These are phyloP conservation scores for Suillus discolor DNA, from an alignment of 768 basidiomycete species.

Conservation along the genomic window DNA sequence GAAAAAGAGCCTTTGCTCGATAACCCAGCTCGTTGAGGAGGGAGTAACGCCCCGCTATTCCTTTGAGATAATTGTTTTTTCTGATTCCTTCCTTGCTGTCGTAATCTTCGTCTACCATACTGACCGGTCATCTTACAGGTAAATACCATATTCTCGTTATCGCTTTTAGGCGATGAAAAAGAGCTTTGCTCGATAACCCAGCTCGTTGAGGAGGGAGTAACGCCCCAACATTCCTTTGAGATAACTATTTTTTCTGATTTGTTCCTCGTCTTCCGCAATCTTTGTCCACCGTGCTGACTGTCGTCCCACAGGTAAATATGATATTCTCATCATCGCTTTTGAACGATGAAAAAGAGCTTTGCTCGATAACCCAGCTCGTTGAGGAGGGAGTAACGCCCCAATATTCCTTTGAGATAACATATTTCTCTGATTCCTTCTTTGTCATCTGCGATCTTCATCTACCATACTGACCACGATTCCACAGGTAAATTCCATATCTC, in stretches of 20 bases:
- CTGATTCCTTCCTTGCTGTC: constrained; percentile 37
- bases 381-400: constrained; percentile 85
- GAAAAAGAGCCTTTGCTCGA: constrained; percentile 86
- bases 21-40: constrained; percentile 97
- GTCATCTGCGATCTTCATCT: constrained; percentile 3
- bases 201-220: constrained; percentile 88
- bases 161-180: constrained; percentile 55
- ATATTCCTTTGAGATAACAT: constrained; percentile 65
- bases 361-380: constrained; percentile 91
- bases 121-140: constrained; percentile 23
- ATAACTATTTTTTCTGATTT: constrained; percentile 52
- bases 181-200: constrained; percentile 83
- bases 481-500: constrained; percentile 24
- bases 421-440: constrained; percentile 42
- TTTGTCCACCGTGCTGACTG: constrained; percentile 13
- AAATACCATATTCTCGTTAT: constrained; percentile 11
- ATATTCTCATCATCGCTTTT: constrained; percentile 3
- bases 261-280: constrained; percentile 6
- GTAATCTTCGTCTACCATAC: constrained; percentile 5
- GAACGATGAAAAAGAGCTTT: constrained; percentile 66
- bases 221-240: constrained; percentile 73
- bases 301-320: constrained; percentile 23
- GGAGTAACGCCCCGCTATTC: constrained; percentile 86
- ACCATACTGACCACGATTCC: constrained; percentile 13
- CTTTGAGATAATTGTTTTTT: constrained; percentile 61